Evolutionary conservation across 2,329 filamentous ascomycete genomes (phyloP), one percentile per base, ranked within the genome.

Genomic region (Xylariales sp.): DNA sequence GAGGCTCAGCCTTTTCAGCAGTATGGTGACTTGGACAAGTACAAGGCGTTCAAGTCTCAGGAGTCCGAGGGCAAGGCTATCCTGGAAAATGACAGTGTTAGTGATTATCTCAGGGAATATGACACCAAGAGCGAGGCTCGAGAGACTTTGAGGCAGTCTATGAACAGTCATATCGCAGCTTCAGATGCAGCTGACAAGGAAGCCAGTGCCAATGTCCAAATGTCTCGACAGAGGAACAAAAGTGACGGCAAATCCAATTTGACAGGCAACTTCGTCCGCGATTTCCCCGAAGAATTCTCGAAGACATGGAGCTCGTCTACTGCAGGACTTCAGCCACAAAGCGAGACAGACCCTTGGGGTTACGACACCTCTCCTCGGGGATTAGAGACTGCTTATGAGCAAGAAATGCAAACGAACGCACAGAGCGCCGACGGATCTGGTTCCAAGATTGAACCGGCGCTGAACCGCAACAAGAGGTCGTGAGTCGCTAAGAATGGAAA

Each of bases 211-310:
- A 45, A 50, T 5, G 35, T 62, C 20, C 52, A 51, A 32, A 45
- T 42, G 34, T 43, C 29, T 47, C 55, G 44, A 18, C 42, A 42
- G 18, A 52, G 42, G n/a, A 42, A 44, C n/a, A 51, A 48, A 24
- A 48, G 53, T 29, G 40, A 54, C 44, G 48, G 40, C 20, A 44
- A 50, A 47, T 41, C 44, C 22, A 42, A 25, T 20, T 31, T 76
- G 36, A 73, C 69, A 7, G 73, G 73, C 4, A 73, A 70, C 46
- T 76, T 68, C 46, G 57, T 59, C 7, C 67, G 65, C 22, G 74
- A 77, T 51, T 77, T 76, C 44, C 70, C 73, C 0, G 71, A 77
- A 44, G 72, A 76, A 3, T 75, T 73, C 41, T 50, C 63, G 0
- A 53, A 54, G 4, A 63, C 64, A 1, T 75, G 72, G 73, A 59